Percentiles rank a stretch among this genome's conserved stretches.
phyloP scores from a whole-genome alignment of 345 rosid genomes.

The Microcos paniculata region DNA sequence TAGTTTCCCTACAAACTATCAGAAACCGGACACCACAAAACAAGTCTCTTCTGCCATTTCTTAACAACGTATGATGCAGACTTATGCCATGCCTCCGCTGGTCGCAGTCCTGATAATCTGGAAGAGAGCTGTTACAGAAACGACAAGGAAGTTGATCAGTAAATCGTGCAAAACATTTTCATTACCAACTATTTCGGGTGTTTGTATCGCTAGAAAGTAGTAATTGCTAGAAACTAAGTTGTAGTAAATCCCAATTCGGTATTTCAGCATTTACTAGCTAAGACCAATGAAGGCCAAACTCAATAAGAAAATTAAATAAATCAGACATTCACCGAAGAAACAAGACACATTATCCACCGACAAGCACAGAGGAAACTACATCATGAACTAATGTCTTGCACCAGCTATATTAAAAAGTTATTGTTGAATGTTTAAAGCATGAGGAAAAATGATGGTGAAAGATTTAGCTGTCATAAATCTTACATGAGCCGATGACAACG shows the following conservation, averaged over 20 bases:
- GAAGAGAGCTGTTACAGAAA: constrained; percentile 69
- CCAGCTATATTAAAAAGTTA: neutral
- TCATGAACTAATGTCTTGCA: neutral
- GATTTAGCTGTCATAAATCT: constrained; percentile 21
- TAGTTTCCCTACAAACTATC: constrained; percentile 22
- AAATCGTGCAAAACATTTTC: neutral
- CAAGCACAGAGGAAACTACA: neutral
- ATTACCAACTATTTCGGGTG: neutral
- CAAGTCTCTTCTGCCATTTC: constrained; percentile 17
- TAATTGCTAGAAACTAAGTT: neutral
- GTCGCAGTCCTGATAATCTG: constrained; percentile 95
- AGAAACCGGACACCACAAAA: constrained; percentile 1
- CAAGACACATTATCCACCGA: neutral
- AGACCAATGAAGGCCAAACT: neutral
- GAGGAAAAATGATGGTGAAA: neutral
- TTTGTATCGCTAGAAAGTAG: neutral
- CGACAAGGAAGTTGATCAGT: neutral
- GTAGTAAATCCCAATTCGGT: neutral
- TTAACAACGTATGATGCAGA: neutral
- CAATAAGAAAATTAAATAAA: neutral
- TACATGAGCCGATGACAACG: constrained; percentile 94
- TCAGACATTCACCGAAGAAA: neutral
- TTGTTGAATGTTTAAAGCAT: neutral
- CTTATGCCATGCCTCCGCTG: constrained; percentile 63
- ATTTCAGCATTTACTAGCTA: neutral